Conservation (phyloP, 1,284 basidiomycete genomes). For the Lentinula novae-zelandiae region DNA sequence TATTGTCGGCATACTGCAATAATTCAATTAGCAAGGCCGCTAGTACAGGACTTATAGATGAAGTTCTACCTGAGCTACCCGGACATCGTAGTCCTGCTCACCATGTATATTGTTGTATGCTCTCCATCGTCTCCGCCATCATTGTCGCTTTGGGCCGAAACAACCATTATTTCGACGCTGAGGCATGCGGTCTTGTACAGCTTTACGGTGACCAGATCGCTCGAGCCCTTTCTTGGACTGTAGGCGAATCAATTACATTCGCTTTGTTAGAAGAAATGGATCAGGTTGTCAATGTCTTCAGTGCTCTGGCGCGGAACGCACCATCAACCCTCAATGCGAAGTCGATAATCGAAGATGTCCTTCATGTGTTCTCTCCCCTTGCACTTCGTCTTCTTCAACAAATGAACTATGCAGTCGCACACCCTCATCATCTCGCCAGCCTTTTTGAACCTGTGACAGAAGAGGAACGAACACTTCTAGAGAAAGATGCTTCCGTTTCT, state of each 20-base stretch:
- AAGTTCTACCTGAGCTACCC: conserved; percentile 63
- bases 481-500: conserved; percentile 51
- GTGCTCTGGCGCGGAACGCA: conserved; percentile 59
- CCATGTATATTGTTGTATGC: conserved; percentile 80
- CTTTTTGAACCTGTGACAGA: conserved; percentile 77
- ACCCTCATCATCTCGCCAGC: conserved; percentile 83
- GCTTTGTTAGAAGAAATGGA: conserved; percentile 80
- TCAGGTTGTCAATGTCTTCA: conserved; percentile 72
- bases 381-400: conserved; percentile 80
- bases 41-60: conserved; percentile 71
- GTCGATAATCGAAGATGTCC: conserved; percentile 52
- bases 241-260: conserved; percentile 68
- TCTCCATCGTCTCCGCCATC: conserved; percentile 76
- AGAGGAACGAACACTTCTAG: conserved; percentile 68
- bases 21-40: conserved; percentile 77
- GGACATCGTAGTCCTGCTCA: conserved; percentile 77
- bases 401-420: conserved; percentile 85
- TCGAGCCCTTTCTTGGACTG: conserved; percentile 75
- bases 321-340: conserved; percentile 41
- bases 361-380: conserved; percentile 63
- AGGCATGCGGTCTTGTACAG: conserved; percentile 83
- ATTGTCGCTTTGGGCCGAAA: conserved; percentile 62
- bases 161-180: conserved; percentile 83
- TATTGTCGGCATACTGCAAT: conserved; percentile 80
- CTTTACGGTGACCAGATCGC: conserved; percentile 82